Base-by-base conservation (phyloP, 2,329 filamentous ascomycete genomes). In the Aureobasidium pullulans region DNA sequence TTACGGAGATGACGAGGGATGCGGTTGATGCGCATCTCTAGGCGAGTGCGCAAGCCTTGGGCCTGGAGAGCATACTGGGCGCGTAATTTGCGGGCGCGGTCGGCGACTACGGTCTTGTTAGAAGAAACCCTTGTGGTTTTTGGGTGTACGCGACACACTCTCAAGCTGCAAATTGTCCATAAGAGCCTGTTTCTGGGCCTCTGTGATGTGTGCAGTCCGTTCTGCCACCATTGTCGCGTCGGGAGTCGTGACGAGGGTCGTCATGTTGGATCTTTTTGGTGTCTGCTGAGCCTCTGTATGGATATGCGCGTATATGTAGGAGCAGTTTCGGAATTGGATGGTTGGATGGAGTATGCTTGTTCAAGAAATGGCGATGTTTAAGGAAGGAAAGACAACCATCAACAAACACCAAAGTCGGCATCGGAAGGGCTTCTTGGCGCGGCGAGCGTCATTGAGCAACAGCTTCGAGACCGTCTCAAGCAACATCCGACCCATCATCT, bases 1-100 rank as follows among this genome's bases (percentile, higher is more conserved):
- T 87, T 89, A 61, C 93, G 86, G 63, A 96, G 76, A 15, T 86
- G 81, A 66, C 84, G 82, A 7, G 94, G 94, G 56, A 97, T 94
- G 57, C 94, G 86, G 71, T 96, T 96, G 72, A 97, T 83, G 74
- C 94, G 89, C 76, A 96, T 88, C 73, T 96, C 92, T 56, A 99
- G 87, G 62, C 93, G 87, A 62, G 90, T 86, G 62, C 88, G 84
- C 40, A 97, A 81, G 63, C 89, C 89, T 72, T 93, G 88, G 23
- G 91, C 89, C 73, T 96, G 92, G 9, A 95, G 81, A 61, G 88
- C 87, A 76, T 95, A 96, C 71, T 96, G 91, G 6, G 92, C 88
- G 67, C 92, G 85, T 62, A 97, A 79, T 72, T 93, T 91, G 66
- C 93, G 84, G 62, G 90, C 89, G 71, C 92, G 85, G 75, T 95